phyloP scores from a whole-genome alignment of 495 filamentous ascomycete genomes.

The Xylaria flabelliformis region DNA sequence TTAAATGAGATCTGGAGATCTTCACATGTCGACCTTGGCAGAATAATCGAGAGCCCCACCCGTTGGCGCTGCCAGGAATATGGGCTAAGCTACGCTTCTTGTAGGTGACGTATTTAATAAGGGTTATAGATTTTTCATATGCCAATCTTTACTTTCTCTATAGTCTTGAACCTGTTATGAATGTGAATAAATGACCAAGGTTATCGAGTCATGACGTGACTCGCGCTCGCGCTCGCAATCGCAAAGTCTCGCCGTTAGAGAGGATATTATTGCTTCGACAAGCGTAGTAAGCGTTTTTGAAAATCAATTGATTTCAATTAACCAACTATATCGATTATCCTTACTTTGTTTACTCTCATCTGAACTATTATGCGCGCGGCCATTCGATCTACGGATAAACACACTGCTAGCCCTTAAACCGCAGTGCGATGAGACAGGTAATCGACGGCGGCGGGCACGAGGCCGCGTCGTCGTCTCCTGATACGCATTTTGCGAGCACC shows the following conservation, averaged over 20 bases:
- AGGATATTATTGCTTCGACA: not conserved
- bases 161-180: not conserved
- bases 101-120: not conserved
- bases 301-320: not conserved
- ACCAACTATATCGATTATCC: not conserved
- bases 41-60: not conserved
- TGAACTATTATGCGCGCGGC: not conserved
- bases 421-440: not conserved
- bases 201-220: constrained; percentile 4
- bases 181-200: not conserved
- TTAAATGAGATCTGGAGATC: constrained; percentile 5
- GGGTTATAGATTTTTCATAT: not conserved
- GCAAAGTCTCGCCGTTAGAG: not conserved
- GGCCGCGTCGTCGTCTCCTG: not conserved
- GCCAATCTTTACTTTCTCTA: not conserved
- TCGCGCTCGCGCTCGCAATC: not conserved
- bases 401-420: not conserved
- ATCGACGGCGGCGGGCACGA: not conserved
- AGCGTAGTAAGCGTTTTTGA: not conserved
- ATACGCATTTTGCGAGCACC: constrained; percentile 27
- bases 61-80: not conserved
- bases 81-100: not conserved
- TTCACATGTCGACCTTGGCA: constrained; percentile 14
- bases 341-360: too few relatives aligned
- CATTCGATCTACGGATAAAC: not conserved